Evolutionary conservation across 768 basidiomycete species (phyloP).

Genomic region (Amanita pallidorosea): DNA sequence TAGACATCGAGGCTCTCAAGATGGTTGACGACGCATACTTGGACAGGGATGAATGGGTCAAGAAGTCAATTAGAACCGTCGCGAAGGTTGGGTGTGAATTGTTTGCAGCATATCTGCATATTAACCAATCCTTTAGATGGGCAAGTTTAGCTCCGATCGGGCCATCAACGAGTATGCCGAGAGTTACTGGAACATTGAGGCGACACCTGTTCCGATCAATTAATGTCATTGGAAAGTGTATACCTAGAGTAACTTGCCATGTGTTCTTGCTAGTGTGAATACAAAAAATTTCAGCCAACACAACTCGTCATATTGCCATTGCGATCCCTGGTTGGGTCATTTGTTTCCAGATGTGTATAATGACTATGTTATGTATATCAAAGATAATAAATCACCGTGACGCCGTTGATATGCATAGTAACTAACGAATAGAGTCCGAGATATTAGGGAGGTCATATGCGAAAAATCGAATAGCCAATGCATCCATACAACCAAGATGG

Average conservation of each 20-base stretch:
- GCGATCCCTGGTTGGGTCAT: not conserved
- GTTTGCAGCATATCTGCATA: not conserved
- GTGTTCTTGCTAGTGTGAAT: too few relatives aligned
- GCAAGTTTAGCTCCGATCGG: constrained; percentile 92
- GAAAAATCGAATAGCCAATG: not conserved
- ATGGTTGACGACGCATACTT: constrained; percentile 87
- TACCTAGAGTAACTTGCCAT: too few relatives aligned
- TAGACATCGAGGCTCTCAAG: constrained; percentile 70
- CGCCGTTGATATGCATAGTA: not conserved
- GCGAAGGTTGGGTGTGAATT: constrained; percentile 41
- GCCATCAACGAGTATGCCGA: constrained; percentile 91
- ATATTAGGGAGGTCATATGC: constrained; percentile 2
- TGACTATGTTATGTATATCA: not conserved
- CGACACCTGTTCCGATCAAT: constrained; percentile 15
- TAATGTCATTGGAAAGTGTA: not conserved
- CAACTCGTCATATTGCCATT: not conserved
- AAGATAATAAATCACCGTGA: not conserved
- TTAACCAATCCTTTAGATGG: constrained; percentile 47
- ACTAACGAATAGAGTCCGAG: not conserved
- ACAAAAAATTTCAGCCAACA: not conserved
- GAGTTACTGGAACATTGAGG: constrained; percentile 73
- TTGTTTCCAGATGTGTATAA: not conserved
- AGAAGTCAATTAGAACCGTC: constrained; percentile 79
- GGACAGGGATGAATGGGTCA: constrained; percentile 81
- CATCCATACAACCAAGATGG: not conserved